Evolutionary conservation across 495 filamentous ascomycete genomes (phyloP).

Genomic region (Aspergillus kassunensis): DNA sequence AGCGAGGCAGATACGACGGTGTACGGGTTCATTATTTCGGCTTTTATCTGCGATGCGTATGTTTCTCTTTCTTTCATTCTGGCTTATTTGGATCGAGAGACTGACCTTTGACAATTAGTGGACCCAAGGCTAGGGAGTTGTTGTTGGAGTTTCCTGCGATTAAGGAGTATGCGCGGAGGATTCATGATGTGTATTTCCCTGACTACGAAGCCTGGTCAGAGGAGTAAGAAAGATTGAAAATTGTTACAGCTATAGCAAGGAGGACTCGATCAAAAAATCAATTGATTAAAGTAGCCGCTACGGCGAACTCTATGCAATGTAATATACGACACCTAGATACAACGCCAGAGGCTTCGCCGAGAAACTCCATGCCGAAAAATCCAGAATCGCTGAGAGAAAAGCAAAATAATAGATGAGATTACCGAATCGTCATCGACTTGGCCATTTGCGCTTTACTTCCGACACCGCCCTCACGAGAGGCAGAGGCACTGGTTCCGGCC

Average conservation of each 20-base stretch:
- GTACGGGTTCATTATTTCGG: conserved; percentile 53
- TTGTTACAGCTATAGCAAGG: too few species aligned
- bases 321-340: conserved; percentile 14
- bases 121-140: conserved; percentile 40
- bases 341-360: conserved; percentile 6
- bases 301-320: conserved; percentile 4
- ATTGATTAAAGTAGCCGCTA: background rate
- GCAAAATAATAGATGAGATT: conserved; percentile 29
- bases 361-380: conserved; percentile 2
- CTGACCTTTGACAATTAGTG: conserved; percentile 25
- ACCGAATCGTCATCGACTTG: conserved; percentile 98
- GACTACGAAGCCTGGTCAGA: conserved; percentile 44
- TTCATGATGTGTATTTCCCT: conserved; percentile 55
- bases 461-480: conserved; percentile 53
- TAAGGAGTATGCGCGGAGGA: conserved; percentile 53
- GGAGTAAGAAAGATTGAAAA: background rate
- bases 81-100: background rate
- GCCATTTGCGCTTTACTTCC: conserved; percentile 68
- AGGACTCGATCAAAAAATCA: background rate
- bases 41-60: conserved; percentile 51
- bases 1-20: conserved; percentile 54
- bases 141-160: conserved; percentile 45
- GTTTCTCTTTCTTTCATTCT: conserved; percentile 21
- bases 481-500: conserved; percentile 59
- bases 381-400: background rate